phyloP scores from a whole-genome alignment of 2,329 filamentous ascomycete genomes.

The Alternaria viburni region DNA sequence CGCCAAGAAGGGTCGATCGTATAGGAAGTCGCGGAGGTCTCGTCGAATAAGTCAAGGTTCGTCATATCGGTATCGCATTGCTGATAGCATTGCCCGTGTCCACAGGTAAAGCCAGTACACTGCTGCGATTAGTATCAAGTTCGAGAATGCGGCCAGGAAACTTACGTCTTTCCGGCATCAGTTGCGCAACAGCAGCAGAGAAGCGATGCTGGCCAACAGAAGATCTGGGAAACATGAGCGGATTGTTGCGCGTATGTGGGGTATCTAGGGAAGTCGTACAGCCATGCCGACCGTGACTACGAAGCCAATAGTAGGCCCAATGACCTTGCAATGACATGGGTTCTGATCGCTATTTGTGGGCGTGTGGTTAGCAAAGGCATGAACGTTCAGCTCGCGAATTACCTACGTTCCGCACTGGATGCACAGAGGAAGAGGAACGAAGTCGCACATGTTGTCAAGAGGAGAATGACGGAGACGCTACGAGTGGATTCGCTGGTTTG shows the following conservation, averaged over 20 bases:
- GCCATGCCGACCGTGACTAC: constrained; percentile 56
- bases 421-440: constrained; percentile 59
- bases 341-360: constrained; percentile 57
- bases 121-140: constrained; percentile 35
- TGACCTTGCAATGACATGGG: constrained; percentile 63
- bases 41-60: constrained; percentile 14
- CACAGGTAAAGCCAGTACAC: constrained; percentile 59
- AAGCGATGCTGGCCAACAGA: constrained; percentile 63
- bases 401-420: constrained; percentile 59
- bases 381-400: background rate
- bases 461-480: background rate
- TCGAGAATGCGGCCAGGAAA: constrained; percentile 1
- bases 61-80: constrained; percentile 55
- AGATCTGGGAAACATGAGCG: constrained; percentile 44
- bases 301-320: constrained; percentile 63
- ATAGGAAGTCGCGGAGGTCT: background rate
- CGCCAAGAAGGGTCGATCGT: background rate
- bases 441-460: constrained; percentile 31
- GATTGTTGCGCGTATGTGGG: constrained; percentile 16
- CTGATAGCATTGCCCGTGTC: constrained; percentile 59
- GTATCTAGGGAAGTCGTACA: constrained; percentile 43
- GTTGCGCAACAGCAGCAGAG: constrained; percentile 64
- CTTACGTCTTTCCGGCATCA: constrained; percentile 60
- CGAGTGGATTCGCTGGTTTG: background rate
- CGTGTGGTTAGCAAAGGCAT: constrained; percentile 19